Evolutionary conservation across 345 rosid species (phyloP).

Genomic region (Ailanthus altissimus): DNA sequence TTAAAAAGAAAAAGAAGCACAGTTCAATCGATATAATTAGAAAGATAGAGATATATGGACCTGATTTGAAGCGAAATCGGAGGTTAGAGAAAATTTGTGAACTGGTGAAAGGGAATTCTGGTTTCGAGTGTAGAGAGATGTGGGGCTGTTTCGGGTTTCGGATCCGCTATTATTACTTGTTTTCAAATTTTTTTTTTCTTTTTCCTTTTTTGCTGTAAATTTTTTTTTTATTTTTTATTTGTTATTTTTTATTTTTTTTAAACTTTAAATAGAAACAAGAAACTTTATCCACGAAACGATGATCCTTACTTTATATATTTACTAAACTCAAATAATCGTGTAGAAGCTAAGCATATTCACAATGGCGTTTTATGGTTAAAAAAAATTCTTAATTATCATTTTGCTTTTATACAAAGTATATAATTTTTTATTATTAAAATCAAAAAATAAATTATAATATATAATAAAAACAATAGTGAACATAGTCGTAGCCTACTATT

Average conservation of each 20-base stretch:
- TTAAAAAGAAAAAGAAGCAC: background rate
- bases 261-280: no score
- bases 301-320: no score
- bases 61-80: slow-evolving; percentile 12
- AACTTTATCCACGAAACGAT: no score
- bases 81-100: background rate
- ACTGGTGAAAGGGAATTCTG: background rate
- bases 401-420: no score
- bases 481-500: no score
- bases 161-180: slow-evolving; percentile 1
- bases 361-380: background rate
- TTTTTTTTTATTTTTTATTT: background rate
- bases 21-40: background rate
- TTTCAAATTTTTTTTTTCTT: background rate
- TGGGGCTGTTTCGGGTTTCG: slow-evolving; percentile 12
- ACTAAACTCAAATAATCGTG: no score
- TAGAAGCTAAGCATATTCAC: no score
- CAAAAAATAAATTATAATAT: no score
- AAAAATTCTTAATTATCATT: no score
- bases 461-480: no score
- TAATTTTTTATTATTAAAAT: no score
- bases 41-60: background rate
- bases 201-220: background rate
- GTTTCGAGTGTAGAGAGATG: background rate
- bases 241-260: no score